Conservation (phyloP, 2,329 filamentous ascomycete genomes). For the Pestalotiopsis sp. region DNA sequence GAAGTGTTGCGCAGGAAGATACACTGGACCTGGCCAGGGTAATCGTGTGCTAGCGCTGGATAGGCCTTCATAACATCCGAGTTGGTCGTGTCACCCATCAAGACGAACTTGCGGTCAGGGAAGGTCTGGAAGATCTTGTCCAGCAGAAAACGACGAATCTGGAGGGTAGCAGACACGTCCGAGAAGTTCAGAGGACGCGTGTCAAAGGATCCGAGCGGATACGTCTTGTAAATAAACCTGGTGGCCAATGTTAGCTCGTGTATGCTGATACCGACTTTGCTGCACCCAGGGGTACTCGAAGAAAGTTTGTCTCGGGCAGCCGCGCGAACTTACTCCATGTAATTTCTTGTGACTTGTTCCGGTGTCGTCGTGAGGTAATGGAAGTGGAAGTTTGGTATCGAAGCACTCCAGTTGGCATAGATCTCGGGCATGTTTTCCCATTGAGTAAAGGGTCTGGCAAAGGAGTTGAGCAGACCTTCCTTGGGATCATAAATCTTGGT, state of each 20-base stretch:
- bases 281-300: neutral
- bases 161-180: slow-evolving; percentile 71
- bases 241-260: slow-evolving; percentile 1
- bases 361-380: slow-evolving; percentile 83
- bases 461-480: slow-evolving; percentile 72
- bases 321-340: slow-evolving; percentile 61
- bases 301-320: neutral
- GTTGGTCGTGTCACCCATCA: slow-evolving; percentile 78
- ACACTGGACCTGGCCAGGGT: slow-evolving; percentile 73
- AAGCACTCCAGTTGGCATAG: slow-evolving; percentile 74
- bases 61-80: slow-evolving; percentile 73
- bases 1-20: slow-evolving; percentile 77
- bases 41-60: slow-evolving; percentile 63
- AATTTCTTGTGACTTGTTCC: slow-evolving; percentile 75
- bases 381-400: slow-evolving; percentile 71
- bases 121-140: slow-evolving; percentile 76
- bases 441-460: slow-evolving; percentile 68
- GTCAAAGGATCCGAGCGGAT: slow-evolving; percentile 77
- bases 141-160: slow-evolving; percentile 71
- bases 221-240: slow-evolving; percentile 73
- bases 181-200: slow-evolving; percentile 79
- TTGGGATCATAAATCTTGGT: slow-evolving; percentile 80
- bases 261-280: neutral
- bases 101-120: slow-evolving; percentile 73
- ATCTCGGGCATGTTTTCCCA: slow-evolving; percentile 84